Base-by-base conservation (phyloP, 176 grass and related monocot species). In the Neostapfia colusana region DNA sequence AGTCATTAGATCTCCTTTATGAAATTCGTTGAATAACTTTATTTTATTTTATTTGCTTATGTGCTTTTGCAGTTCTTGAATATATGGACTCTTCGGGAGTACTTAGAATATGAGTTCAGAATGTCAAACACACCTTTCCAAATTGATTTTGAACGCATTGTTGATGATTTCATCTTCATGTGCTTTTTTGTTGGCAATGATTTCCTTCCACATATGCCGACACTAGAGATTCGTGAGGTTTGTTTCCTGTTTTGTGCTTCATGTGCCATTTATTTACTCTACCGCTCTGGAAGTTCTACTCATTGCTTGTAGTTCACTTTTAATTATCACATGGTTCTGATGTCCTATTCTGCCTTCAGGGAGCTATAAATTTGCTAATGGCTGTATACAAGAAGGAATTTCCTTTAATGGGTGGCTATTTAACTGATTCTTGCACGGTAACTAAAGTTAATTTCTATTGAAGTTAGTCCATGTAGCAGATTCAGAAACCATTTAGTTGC, bases 171-270 rank as follows among this genome's bases (percentile, higher is more conserved):
- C 75, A 88, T 99, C 80, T 99, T 99, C 83, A 92, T 99, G 36
- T 99, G 95, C 43, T 99, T 99, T 74, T 99, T 99, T 90, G 95
- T 99, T 80, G 95, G 95, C 42, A 99, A 99, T 74, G 95, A 99
- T 90, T 99, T 99, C 92, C 95, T 99, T 66, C 95, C 95, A 48
- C 95, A 99, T 46, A 99, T 99, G 95, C 95, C 95, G 15, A 99
- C 95, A 25, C 67, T 95, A 70, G 95, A 99, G 87, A 95, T 99
- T 44, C 95, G 95, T 72, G 95, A 95, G 95, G 95, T 99, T 80
- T 78, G 87, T 70, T 84, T 50, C 63, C 26, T 81, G 41, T 75
- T 69, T 23, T 89, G 18, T 63, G 31, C 31, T 31, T 31, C 31
- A 31, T 31, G 31, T 31, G 3, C 13, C 16, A 3, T 48, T 16